Percentiles rank a stretch among this genome's conserved stretches.
phyloP scores from a whole-genome alignment of 2,329 filamentous ascomycete genomes.

The Arthroderma uncinatum region DNA sequence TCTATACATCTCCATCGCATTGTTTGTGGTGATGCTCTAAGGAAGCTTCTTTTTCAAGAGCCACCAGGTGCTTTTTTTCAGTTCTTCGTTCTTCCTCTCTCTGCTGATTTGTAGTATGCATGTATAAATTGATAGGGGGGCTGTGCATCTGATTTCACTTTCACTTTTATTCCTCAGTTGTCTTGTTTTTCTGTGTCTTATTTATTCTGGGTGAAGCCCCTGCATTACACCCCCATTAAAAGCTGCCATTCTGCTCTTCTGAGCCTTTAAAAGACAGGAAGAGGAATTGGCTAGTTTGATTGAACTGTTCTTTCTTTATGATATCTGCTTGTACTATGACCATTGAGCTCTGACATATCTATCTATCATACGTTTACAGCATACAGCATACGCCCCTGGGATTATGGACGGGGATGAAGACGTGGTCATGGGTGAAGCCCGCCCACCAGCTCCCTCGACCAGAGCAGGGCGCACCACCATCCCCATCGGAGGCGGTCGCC shows the following conservation, averaged over 20 bases:
- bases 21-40: slow-evolving; percentile 1
- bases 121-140: neutral
- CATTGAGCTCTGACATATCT: neutral
- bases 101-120: neutral
- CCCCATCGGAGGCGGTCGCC: slow-evolving; percentile 15
- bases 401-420: slow-evolving; percentile 27
- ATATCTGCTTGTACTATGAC: neutral
- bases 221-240: neutral
- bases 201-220: neutral
- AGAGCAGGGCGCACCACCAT: slow-evolving; percentile 6
- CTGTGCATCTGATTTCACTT: neutral
- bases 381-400: neutral
- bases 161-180: neutral
- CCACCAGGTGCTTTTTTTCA: neutral
- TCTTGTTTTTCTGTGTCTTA: too few species aligned
- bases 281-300: neutral
- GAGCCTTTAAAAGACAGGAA: neutral
- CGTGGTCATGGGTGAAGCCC: slow-evolving; percentile 29
- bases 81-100: neutral
- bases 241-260: neutral
- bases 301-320: neutral
- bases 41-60: neutral
- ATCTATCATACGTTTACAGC: neutral
- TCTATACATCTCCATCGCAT: neutral
- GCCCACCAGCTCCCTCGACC: slow-evolving; percentile 12